Evolutionary conservation across 1,139 yeast species (phyloP), one percentile per base, ranked within the genome.

Genomic region (Geotrichum citri-aurantii): DNA sequence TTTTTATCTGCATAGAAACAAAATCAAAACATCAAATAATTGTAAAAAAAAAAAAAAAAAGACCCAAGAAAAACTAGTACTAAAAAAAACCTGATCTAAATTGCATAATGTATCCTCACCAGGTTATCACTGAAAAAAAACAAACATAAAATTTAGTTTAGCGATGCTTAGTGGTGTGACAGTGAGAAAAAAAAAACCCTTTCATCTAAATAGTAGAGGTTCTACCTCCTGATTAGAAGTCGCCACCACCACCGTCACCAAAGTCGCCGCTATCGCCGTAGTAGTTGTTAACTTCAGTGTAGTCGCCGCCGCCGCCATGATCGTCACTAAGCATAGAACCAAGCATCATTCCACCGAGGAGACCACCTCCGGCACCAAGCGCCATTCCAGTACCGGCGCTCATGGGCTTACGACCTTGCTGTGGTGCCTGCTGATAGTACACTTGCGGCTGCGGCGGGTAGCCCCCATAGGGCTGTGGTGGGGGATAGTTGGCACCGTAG

Each of bases 331-430:
- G 65, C 50, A 79, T 79, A 29, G 75, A 74, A 17, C 80, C 81
- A 40, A 85, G 68, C 61, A 85, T 71, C 77, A 84, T 75, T 61
- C 95, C 95, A 60, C 95, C 95, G 6, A 88, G 72, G 60, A 88
- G 69, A 72, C 96, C 96, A 44, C 87, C 93, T 65, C 93, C 95
- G 0, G 84, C 86, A 65, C 95, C 96, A 69, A 85, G 71, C 31
- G 86, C 83, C 75, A 82, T 68, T 44, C 84, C 81, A 11, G 75
- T 82, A 79, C 59, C 76, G 55, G 73, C 66, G 17, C 77, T 74
- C 55, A 73, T 53, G 24, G 52, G 48, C 14, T 17, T 26, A 48
- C 60, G 56, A 65, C 66, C 50, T 65, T 63, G 56, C 62, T 59
- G 64, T 44, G 60, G 70, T 29, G 63, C 69, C 55, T 66, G 72